Evolutionary conservation across 176 grass and related monocot species (phyloP).

Genomic region (Phoenix dactylifera): DNA sequence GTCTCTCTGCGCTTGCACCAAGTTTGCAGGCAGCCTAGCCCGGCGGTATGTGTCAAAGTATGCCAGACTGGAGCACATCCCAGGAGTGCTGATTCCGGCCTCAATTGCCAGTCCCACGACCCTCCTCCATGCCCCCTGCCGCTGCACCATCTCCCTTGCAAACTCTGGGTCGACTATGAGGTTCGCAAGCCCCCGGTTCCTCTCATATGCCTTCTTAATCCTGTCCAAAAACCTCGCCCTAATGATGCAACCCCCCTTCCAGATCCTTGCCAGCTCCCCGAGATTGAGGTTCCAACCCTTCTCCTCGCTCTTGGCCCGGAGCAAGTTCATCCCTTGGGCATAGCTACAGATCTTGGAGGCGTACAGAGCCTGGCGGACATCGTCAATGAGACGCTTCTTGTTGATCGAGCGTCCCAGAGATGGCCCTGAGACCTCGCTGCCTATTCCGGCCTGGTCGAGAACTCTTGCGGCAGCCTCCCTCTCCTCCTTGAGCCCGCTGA

Average conservation of each 20-base stretch:
- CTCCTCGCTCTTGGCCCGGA: conserved; percentile 65
- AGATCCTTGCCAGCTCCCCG: conserved; percentile 79
- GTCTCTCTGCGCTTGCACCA: conserved; percentile 94
- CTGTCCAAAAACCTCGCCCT: conserved; percentile 79
- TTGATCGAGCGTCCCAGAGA: conserved; percentile 24
- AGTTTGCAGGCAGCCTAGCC: conserved; percentile 69
- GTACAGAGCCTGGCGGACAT: conserved; percentile 67
- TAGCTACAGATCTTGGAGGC: conserved; percentile 93
- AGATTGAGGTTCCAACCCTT: conserved; percentile 82
- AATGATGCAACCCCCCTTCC: conserved; percentile 95
- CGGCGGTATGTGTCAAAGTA: conserved; percentile 91
- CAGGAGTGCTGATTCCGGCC: conserved; percentile 79
- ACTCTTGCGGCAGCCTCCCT: conserved; percentile 48
- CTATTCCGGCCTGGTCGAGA: conserved; percentile 68
- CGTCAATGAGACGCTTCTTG: conserved; percentile 62
- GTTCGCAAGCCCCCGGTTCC: conserved; percentile 75
- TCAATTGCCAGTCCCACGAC: conserved; percentile 80
- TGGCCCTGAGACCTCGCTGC: conserved; percentile 1
- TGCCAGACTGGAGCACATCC: conserved; percentile 79
- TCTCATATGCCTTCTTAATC: conserved; percentile 81
- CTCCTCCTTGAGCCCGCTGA: conserved; percentile 89
- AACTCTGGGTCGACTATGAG: conserved; percentile 91
- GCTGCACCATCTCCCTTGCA: conserved; percentile 88
- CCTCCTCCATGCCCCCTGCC: conserved; percentile 75
- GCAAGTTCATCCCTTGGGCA: conserved; percentile 95